Evolutionary conservation across 1,139 yeast genomes (phyloP), one percentile per base, ranked within the genome.

Genomic region (Saccharomyces hybrid): DNA sequence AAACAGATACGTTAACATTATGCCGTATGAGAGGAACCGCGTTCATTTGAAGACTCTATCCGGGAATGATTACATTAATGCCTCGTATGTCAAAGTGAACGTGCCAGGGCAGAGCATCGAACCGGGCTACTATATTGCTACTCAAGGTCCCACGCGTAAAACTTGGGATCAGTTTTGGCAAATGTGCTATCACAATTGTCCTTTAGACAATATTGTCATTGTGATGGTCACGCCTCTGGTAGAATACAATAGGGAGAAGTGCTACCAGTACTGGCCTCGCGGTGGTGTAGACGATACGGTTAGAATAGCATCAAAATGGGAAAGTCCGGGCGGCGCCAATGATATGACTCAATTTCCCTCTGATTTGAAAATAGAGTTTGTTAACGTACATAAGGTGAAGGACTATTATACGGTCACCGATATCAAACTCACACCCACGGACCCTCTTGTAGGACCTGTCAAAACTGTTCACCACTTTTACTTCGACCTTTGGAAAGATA

Each of bases 181-280:
- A 55, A 89, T 89, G 96, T 82, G 87, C 44, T 80, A 76, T 59
- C 73, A 77, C 51, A 76, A 79, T 58, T 69, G 63, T 28, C 72
- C 73, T 3, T 72, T 73, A 42, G 70, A 73, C 14, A 71, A 76
- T 14, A 77, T 87, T 1, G 80, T 85, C 1, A 75, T 93, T 8
- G 84, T 88, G 11, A 93, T 91, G 98, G 82, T 93, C 49, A 91
- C 99, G 0, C 95, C 96, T 0, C 69, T 90, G 51, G 69, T 69
- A 14, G 96, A 89, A 65, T 72, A 75, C 27, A 73, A 73, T 1
- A 74, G 77, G 2, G 80, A 76, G 53, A 90, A 91, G 68, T 90
- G 97, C 66, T 76, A 71, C 57, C 76, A 77, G 55, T 91, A 91
- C 68, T 91, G 97, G 97, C 88, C 71, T 4, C 50, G 42, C 48